Base-by-base conservation (phyloP, 148 eudicot species). In the Amaranthus hypochondriacus region DNA sequence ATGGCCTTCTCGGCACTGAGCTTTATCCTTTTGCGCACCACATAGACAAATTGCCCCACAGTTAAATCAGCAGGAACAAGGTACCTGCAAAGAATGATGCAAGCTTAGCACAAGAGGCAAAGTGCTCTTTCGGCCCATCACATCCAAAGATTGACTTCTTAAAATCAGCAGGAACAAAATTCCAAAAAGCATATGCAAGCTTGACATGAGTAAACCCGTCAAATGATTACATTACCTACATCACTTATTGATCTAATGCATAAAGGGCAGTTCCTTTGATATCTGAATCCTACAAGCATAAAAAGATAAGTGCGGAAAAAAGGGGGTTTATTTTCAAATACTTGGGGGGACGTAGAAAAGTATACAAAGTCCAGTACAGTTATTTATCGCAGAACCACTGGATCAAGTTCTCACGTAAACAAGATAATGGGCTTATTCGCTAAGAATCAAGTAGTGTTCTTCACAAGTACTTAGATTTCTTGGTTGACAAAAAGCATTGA, bases 1-100 rank as follows among this genome's bases (percentile, higher is more conserved):
- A 92, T 89, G 42, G 98, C 98, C 78, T 92, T 92, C 82, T 92
- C 98, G n/a, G 98, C 90, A 80, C 98, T 86, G 66, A 92, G 96
- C 84, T 90, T 92, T 58, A 92, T 92, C 85, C 98, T 87, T 86
- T 92, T 92, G 47, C 98, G 90, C 68, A 92, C 96, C 50, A 92
- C 98, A 82, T 92, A 92, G 50, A 92, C 98, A 83, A 92, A 92
- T 80, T 92, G 98, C 47, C 98, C 98, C 28, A 92, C 93, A 62
- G 98, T 90, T 67, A 92, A 80, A 81, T 92, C 98, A 82, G 98
- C 98, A 73, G 98, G 98, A 78, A 92, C 96, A 70, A 92, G 84
- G 70, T 92, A 92, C 77, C 98, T 92, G 81, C 73, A 75, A 57
- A 14, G 58, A 14, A 74, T 42, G 44, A 69, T 59, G 60, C 47